Conservation (phyloP, 1,284 basidiomycete genomes). For the Abortiporus biennis region DNA sequence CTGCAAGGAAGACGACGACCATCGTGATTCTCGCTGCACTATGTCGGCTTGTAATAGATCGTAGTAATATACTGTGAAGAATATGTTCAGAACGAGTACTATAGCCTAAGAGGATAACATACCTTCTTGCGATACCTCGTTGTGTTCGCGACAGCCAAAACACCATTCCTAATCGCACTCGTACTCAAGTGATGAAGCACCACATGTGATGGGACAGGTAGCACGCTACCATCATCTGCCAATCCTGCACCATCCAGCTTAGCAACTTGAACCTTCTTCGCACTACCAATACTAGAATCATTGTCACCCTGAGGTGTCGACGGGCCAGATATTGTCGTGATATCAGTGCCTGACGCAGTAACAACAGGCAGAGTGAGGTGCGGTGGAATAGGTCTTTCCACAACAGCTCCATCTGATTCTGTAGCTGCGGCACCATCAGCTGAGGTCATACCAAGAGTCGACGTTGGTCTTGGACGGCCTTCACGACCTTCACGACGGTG, state of each 20-base stretch:
- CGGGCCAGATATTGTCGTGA: slow-evolving; percentile 20
- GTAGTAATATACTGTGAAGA: slow-evolving; percentile 54
- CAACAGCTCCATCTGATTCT: slow-evolving; percentile 9
- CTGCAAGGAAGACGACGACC: too few species aligned
- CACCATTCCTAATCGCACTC: slow-evolving; percentile 92
- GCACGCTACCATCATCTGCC: slow-evolving; percentile 87
- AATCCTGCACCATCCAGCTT: slow-evolving; percentile 35
- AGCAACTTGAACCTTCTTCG: slow-evolving; percentile 13
- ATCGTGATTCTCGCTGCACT: too few species aligned
- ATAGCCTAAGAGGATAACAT: slow-evolving; percentile 13
- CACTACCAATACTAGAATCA: slow-evolving; percentile 8
- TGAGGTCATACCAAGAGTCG: slow-evolving; percentile 22
- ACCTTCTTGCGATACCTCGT: slow-evolving; percentile 94
- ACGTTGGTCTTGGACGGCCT: slow-evolving; percentile 13
- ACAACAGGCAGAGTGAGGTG: slow-evolving; percentile 30
- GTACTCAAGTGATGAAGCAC: slow-evolving; percentile 96
- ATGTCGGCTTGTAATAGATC: slow-evolving; percentile 61
- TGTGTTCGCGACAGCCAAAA: slow-evolving; percentile 90
- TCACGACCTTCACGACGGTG: slow-evolving; percentile 16
- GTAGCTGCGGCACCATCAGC: too few species aligned
- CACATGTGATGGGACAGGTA: slow-evolving; percentile 93
- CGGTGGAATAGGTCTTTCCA: slow-evolving; percentile 10
- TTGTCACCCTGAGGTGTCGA: slow-evolving; percentile 9
- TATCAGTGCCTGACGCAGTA: slow-evolving; percentile 38
- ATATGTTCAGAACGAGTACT: slow-evolving; percentile 11